Conservation (phyloP, 306 rosid genomes). For the Luffa aegyptiaca region DNA sequence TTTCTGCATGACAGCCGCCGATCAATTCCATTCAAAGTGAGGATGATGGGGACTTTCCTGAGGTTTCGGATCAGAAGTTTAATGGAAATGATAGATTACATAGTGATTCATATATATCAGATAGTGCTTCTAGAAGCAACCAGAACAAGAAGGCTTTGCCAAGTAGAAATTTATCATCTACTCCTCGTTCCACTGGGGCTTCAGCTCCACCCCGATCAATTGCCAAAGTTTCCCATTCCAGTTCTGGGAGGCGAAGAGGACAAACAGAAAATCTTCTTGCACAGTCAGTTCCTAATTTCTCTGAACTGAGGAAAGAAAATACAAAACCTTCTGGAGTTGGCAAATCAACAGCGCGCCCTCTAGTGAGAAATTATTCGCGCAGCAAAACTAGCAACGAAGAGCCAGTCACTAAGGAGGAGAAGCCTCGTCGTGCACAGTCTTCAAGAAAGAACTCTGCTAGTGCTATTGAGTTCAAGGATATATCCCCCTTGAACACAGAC, state of each 20-base stretch:
- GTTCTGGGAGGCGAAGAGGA: conserved; percentile 61
- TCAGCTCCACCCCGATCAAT: conserved; percentile 44
- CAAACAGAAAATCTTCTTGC: conserved; percentile 61
- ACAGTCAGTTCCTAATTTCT: conserved; percentile 90
- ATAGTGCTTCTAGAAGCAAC: conserved; percentile 34
- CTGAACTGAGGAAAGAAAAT: conserved; percentile 94
- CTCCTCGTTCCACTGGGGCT: conserved; percentile 42
- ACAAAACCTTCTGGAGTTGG: conserved; percentile 75
- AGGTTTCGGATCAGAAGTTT: conserved; percentile 46
- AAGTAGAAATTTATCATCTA: conserved; percentile 38
- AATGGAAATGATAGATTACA: conserved; percentile 28
- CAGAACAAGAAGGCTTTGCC: conserved; percentile 52
- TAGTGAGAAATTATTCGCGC: conserved; percentile 52
- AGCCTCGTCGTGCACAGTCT: conserved; percentile 45
- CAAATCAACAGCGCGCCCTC: conserved; percentile 52
- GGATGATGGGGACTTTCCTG: conserved; percentile 64
- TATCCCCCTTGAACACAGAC: conserved; percentile 45
- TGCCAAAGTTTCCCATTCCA: conserved; percentile 32
- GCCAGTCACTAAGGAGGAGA: conserved; percentile 59
- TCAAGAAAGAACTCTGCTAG: conserved; percentile 52
- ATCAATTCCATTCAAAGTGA: conserved; percentile 63
- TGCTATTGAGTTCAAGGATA: conserved; percentile 52
- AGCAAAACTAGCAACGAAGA: conserved; percentile 68
- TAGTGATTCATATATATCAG: conserved; percentile 32
- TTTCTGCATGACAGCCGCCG: conserved; percentile 39